phyloP scores from a whole-genome alignment of 352 stramenopile species.

The Phytophthora sojae region DNA sequence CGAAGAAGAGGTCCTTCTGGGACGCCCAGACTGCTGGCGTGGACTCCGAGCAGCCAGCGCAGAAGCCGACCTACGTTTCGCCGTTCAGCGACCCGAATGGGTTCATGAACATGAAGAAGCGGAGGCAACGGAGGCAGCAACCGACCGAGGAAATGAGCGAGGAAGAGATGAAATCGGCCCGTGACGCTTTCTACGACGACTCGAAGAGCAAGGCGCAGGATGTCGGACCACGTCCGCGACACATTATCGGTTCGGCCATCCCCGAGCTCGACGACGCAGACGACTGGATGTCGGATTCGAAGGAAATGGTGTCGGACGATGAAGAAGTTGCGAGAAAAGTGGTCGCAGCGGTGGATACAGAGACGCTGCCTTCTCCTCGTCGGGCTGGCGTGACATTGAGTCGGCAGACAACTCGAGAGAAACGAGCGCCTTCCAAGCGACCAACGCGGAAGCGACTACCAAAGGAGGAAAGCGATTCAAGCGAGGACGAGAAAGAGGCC shows the following conservation, averaged over 20 bases:
- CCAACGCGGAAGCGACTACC: slow-evolving; percentile 12
- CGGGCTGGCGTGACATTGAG: neutral
- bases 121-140: slow-evolving; percentile 21
- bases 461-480: slow-evolving; percentile 21
- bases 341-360: neutral
- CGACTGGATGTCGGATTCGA: slow-evolving; percentile 70
- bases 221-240: slow-evolving; percentile 38
- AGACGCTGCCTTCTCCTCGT: neutral
- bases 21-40: slow-evolving; percentile 27
- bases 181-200: slow-evolving; percentile 52
- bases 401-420: neutral
- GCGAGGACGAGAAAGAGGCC: slow-evolving; percentile 34
- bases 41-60: neutral
- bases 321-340: slow-evolving; percentile 10
- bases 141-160: slow-evolving; percentile 22
- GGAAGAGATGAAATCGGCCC: slow-evolving; percentile 30
- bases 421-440: slow-evolving; percentile 3
- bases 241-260: slow-evolving; percentile 55
- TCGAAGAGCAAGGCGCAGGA: slow-evolving; percentile 25
- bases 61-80: slow-evolving; percentile 53
- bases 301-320: slow-evolving; percentile 39
- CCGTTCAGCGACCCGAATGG: slow-evolving; percentile 53
- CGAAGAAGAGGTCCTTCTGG: slow-evolving; percentile 44
- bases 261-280: slow-evolving; percentile 46
- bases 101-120: slow-evolving; percentile 40